Evolutionary conservation across 257 asterid species (phyloP), one percentile per base, ranked within the genome.

Genomic region (Verbena officinalis): DNA sequence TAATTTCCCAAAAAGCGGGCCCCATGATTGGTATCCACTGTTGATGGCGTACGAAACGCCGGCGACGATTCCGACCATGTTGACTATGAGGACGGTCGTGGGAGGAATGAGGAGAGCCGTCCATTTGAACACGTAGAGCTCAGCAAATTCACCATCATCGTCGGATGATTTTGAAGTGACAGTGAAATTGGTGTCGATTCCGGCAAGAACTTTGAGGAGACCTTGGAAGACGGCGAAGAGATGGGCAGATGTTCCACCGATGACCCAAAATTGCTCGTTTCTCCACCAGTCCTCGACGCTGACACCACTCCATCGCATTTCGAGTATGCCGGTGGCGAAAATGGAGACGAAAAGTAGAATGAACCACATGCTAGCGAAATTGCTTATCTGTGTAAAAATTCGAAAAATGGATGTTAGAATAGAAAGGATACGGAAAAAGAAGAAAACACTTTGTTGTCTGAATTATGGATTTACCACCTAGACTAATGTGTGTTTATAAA

Each of bases 211-310:
- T 72, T 78, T 78, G 14, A 78, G 42, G 61, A 78, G 80, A 49
- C 84, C 84, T 64, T 78, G 84, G 59, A 78, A 78, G 59, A 78
- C 84, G 6, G 80, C 84, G n/a, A 78, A 78, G 48, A 78, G 80
- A 68, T 78, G 83, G 19, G 83, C 83, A 0, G 84, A 78, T 0
- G 80, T 78, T 30, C 84, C 84, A 53, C 84, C 84, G 13, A 78
- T 78, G 68, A 78, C 84, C 84, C 84, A 78, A 62, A 78, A 78
- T 43, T 78, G 83, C 12, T 78, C 83, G 44, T 78, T 78, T 51
- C 83, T 70, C 83, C 83, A 78, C 84, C 84, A 78, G 62, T 78
- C 81, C 70, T 78, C 84, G 4, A 78, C 59, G 14, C 75, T 75
- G 7, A 78, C 84, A 13, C 84, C 84, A 43, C 84, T 56, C 84